Percentiles rank a stretch among this genome's conserved stretches.
These are phyloP conservation scores for Incumbomyces lentus DNA, from an alignment of 2,329 filamentous ascomycete genomes.

Conservation along the genomic window DNA sequence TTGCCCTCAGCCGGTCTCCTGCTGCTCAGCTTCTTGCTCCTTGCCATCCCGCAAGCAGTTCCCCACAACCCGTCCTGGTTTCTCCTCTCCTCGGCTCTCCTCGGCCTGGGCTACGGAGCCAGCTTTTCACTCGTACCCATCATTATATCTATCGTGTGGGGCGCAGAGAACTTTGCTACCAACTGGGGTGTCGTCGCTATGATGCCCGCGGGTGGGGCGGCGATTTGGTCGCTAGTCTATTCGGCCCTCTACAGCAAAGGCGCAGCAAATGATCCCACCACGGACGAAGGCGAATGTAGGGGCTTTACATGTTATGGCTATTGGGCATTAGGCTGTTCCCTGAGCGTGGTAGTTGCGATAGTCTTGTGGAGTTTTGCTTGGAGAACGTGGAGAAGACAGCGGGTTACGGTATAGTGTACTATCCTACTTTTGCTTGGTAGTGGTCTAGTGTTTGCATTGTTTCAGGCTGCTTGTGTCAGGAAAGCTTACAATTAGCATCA, in stretches of 20 bases:
- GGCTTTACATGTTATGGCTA: slow-evolving; percentile 77
- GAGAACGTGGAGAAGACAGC: slow-evolving; percentile 71
- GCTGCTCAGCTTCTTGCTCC: slow-evolving; percentile 63
- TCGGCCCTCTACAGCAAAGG: slow-evolving; percentile 39
- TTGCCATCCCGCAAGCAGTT: slow-evolving; percentile 67
- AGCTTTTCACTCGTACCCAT: slow-evolving; percentile 84
- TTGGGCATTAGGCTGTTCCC: slow-evolving; percentile 65
- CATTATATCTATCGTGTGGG: slow-evolving; percentile 94
- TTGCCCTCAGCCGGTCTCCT: slow-evolving; percentile 64
- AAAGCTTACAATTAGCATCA: no score
- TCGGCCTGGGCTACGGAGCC: slow-evolving; percentile 87
- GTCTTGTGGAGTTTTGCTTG: slow-evolving; percentile 66
- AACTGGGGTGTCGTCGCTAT: slow-evolving; percentile 96
- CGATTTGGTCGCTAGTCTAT: slow-evolving; percentile 86
- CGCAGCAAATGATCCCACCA: slow-evolving; percentile 31
- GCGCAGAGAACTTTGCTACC: slow-evolving; percentile 94
- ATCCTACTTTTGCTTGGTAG: no score
- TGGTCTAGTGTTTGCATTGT: no score
- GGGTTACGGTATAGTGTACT: slow-evolving; percentile 51
- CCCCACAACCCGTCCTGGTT: slow-evolving; percentile 69
- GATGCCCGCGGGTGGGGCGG: slow-evolving; percentile 77
- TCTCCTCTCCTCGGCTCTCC: slow-evolving; percentile 70
- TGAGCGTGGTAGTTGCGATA: slow-evolving; percentile 69
- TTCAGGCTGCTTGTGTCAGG: no score
- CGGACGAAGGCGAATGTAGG: slow-evolving; percentile 56